phyloP scores from a whole-genome alignment of 352 stramenopile genomes.

The Globisporangium acanthophoron region DNA sequence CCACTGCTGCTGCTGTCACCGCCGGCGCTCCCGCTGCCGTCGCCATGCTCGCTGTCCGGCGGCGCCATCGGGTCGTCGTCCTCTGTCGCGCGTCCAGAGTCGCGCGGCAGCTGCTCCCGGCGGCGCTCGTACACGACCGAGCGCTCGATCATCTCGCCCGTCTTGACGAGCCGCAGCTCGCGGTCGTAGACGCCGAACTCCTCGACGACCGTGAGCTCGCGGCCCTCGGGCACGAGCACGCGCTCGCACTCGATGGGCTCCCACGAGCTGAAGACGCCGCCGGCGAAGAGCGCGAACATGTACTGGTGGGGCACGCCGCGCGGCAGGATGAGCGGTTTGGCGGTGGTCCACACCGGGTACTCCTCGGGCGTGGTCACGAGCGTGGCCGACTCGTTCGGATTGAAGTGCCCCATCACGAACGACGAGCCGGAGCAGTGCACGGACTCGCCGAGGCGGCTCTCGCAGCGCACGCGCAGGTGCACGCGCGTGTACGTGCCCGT shows the following conservation, averaged over 20 bases:
- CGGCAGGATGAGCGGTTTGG: conserved; percentile 91
- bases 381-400: conserved; percentile 87
- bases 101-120: conserved; percentile 18
- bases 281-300: conserved; percentile 89
- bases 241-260: conserved; percentile 70
- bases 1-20: conserved; percentile 9
- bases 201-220: conserved; percentile 79
- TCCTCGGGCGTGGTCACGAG: conserved; percentile 94
- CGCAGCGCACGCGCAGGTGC: conserved; percentile 58
- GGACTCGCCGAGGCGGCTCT: conserved; percentile 69
- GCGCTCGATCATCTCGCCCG: conserved; percentile 45
- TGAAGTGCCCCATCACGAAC: conserved; percentile 86
- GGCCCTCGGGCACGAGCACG: conserved; percentile 67
- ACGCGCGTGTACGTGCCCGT: conserved; percentile 79
- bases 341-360: conserved; percentile 95
- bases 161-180: conserved; percentile 58
- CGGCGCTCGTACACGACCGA: conserved; percentile 55
- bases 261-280: conserved; percentile 78
- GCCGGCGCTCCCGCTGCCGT: background rate
- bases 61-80: conserved; percentile 21
- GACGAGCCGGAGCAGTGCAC: conserved; percentile 78
- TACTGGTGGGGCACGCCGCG: conserved; percentile 82
- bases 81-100: conserved; percentile 9
- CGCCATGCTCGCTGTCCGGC: background rate
- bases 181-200: conserved; percentile 66